A percentile compares a stretch with the other conserved stretches of the same genome.
phyloP scores from a whole-genome alignment of 176 grass and related monocot genomes.

The Aegilops umbellulata region DNA sequence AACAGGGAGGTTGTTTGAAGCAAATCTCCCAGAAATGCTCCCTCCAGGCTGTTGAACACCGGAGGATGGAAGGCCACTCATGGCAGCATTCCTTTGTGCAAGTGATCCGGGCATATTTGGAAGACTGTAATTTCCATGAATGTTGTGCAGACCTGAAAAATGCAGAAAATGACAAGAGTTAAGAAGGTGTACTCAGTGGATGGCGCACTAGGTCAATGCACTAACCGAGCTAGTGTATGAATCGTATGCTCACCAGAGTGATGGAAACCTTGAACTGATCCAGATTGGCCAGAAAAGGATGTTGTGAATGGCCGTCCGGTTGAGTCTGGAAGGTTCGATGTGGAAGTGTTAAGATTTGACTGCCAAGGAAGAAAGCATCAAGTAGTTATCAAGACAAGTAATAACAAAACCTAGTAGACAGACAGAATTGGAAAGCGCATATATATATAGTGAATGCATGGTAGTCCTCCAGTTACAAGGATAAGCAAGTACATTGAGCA shows the following conservation, averaged over 20 bases:
- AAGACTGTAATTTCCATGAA: conserved; percentile 80
- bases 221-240: neutral
- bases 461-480: conserved; percentile 11
- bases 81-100: conserved; percentile 74
- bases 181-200: neutral
- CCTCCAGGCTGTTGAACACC: conserved; percentile 87
- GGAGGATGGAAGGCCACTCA: conserved; percentile 76
- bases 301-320: conserved; percentile 63
- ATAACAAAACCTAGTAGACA: neutral
- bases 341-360: conserved; percentile 73
- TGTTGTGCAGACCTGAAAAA: conserved; percentile 70
- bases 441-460: neutral
- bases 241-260: conserved; percentile 69
- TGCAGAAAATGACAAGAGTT: conserved; percentile 18
- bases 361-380: conserved; percentile 29
- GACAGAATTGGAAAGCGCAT: neutral
- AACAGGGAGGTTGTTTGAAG: conserved; percentile 86
- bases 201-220: neutral
- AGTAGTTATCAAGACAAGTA: neutral
- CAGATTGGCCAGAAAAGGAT: conserved; percentile 83
- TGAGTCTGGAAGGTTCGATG: conserved; percentile 85
- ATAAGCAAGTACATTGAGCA: conserved; percentile 59
- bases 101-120: conserved; percentile 81
- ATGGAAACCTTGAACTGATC: conserved; percentile 76
- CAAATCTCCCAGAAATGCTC: conserved; percentile 77